Evolutionary conservation across 176 grass and related monocot species (phyloP).

Genomic region (Rhipidocladum racemiflorum): DNA sequence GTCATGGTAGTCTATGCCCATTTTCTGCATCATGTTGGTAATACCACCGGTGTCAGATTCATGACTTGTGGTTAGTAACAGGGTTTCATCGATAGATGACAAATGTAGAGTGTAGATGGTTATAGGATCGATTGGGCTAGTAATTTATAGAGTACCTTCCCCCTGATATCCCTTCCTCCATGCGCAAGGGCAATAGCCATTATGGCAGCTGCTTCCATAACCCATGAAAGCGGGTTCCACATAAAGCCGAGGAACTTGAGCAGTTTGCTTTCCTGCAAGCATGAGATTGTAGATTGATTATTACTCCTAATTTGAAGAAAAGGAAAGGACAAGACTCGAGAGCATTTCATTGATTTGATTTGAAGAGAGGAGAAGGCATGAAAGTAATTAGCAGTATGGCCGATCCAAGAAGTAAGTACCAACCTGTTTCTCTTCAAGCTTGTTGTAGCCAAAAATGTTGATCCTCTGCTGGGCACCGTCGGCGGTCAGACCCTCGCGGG

Average conservation of each 20-base stretch:
- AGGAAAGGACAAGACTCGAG: too few species aligned
- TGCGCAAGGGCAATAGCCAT: conserved; percentile 78
- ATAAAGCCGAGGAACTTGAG: conserved; percentile 79
- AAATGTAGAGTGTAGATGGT: not conserved
- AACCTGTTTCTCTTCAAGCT: conserved; percentile 69
- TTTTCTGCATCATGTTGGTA: conserved; percentile 19
- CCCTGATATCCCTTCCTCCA: conserved; percentile 18
- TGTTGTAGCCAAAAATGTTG: conserved; percentile 51
- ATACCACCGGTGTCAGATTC: not conserved
- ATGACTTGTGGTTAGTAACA: not conserved
- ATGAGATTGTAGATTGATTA: not conserved
- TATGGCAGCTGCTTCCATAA: conserved; percentile 66
- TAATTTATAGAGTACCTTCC: conserved; percentile 11
- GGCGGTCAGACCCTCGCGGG: conserved; percentile 46
- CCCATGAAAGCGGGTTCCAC: conserved; percentile 83
- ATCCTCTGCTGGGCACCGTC: conserved; percentile 41
- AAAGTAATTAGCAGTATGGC: not conserved
- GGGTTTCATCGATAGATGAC: not conserved
- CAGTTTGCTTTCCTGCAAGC: conserved; percentile 62
- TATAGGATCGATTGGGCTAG: not conserved
- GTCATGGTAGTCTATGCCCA: conserved; percentile 52
- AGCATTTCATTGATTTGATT: not conserved
- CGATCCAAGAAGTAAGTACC: not conserved
- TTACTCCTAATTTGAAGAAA: not conserved
- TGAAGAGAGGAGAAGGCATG: not conserved